Base-by-base conservation (phyloP, 495 filamentous ascomycete species). In the Penicillium cataractarum region DNA sequence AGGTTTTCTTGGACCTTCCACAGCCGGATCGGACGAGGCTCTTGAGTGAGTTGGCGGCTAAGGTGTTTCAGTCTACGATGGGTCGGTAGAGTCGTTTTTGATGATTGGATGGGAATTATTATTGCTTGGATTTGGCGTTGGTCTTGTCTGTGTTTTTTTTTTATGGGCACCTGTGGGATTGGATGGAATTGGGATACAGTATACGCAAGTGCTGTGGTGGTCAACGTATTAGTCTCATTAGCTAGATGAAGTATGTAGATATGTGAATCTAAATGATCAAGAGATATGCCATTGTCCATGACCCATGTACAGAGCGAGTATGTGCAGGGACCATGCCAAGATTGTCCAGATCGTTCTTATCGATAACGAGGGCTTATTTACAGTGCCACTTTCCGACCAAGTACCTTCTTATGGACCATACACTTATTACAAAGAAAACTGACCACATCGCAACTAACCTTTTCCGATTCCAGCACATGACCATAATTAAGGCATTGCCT, bases 1-100 rank as follows among this genome's bases (percentile, higher is more conserved):
- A 86, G 46, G 95, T 97, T 26, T 98, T 94, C 65, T 54, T 84
- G 69, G 91, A 96, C 62, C 74, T 98, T 68, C 93, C 93, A 61
- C 88, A 90, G 74, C 78, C 76, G 32, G 93, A 97, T 69, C 89
- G 90, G 66, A 85, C 91, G 35, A 87, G 86, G 78, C 74, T 99
- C 68, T 75, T 93, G 55, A 89, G 87, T 70, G 87, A 90, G 76
- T 72, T 93, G 60, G 89, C 90, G 17, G 86, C 88, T 22, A 90
- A 87, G 73, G 84, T 92, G 2, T 89, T 93, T 49, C 79, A 80
- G 57, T 61, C 76, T 39, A 74, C 76, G 15, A 68, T 81, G 73
- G 78, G 76, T 7, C 66, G 48, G 31, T 79, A 64, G 63, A 26
- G 13, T 15, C 6, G 3, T 32, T 6, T n/a, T 22, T 54, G 4